phyloP scores from a whole-genome alignment of 1,139 yeast genomes.

The Geotrichum citri-aurantii region DNA sequence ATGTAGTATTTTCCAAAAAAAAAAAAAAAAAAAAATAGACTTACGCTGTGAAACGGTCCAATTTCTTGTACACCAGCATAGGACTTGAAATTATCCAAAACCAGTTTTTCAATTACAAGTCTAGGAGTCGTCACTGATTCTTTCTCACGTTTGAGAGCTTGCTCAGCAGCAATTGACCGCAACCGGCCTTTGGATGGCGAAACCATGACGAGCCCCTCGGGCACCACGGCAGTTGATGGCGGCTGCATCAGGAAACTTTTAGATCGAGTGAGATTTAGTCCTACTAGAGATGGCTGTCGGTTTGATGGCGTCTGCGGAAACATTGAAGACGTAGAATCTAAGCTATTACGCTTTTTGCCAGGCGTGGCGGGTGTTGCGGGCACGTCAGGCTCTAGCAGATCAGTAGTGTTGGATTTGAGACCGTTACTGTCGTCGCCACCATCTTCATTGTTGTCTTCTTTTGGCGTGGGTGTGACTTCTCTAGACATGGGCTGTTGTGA shows the following conservation, averaged over 20 bases:
- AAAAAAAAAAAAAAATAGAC: too few species aligned
- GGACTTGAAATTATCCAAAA: slow-evolving; percentile 82
- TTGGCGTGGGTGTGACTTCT: background rate
- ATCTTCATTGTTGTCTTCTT: background rate
- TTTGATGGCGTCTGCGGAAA: background rate
- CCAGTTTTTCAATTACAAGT: slow-evolving; percentile 66
- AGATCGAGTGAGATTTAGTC: background rate
- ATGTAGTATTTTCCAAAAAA: too few species aligned
- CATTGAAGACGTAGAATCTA: background rate
- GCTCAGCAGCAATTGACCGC: slow-evolving; percentile 17
- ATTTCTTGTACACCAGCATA: slow-evolving; percentile 92
- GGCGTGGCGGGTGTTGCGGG: background rate
- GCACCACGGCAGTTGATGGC: background rate
- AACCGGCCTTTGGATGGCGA: slow-evolving; percentile 18
- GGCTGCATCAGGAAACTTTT: background rate
- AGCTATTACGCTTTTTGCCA: background rate
- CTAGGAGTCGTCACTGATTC: slow-evolving; percentile 40
- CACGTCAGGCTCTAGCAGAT: background rate
- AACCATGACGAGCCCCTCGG: slow-evolving; percentile 14
- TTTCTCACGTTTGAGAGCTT: slow-evolving; percentile 8
- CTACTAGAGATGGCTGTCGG: background rate
- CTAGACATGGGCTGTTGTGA: background rate
- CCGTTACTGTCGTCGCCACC: background rate
- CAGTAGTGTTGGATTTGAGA: background rate
- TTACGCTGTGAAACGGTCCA: slow-evolving; percentile 75